These are phyloP conservation scores for Pestalotiopsis sp. DNA, from an alignment of 2,329 filamentous ascomycete species.

Conservation along the genomic window DNA sequence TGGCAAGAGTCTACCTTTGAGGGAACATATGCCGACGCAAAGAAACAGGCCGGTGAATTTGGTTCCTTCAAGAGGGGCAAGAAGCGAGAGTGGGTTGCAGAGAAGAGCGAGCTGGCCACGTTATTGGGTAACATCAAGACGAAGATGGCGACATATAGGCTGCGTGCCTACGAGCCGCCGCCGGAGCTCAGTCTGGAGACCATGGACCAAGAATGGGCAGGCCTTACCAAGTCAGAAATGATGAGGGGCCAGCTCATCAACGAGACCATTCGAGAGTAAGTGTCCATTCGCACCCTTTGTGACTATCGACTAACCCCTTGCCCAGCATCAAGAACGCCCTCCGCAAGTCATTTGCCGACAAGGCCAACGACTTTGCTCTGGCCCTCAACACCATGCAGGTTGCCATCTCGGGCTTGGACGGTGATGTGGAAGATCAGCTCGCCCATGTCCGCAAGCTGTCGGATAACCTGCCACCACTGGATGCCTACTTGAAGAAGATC, in stretches of 20 bases:
- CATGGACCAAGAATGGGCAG: constrained; percentile 81
- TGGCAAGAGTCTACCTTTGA: constrained; percentile 86
- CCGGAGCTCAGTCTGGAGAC: constrained; percentile 79
- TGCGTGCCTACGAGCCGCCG: constrained; percentile 90
- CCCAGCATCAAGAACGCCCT: constrained; percentile 89
- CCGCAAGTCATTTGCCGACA: constrained; percentile 91
- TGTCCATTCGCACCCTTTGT: constrained; percentile 19
- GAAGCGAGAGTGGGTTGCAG: constrained; percentile 95
- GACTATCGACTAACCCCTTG: constrained; percentile 28
- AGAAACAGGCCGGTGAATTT: constrained; percentile 81
- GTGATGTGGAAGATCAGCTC: constrained; percentile 93
- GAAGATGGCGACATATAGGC: constrained; percentile 90
- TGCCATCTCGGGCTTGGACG: constrained; percentile 95
- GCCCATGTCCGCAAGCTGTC: constrained; percentile 84
- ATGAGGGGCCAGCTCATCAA: constrained; percentile 91
- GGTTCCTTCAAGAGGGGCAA: constrained; percentile 86
- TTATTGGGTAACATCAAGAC: constrained; percentile 98
- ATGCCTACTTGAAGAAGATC: constrained; percentile 88
- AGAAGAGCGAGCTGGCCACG: constrained; percentile 94
- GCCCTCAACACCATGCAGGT: constrained; percentile 93
- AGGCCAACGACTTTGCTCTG: constrained; percentile 96
- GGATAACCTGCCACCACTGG: constrained; percentile 84
- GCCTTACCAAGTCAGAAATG: constrained; percentile 81
- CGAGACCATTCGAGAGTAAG: constrained; percentile 92
- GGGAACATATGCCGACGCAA: constrained; percentile 90